Conservation (phyloP, 805 yeast genomes). For the Blastobotrys terrestris region DNA sequence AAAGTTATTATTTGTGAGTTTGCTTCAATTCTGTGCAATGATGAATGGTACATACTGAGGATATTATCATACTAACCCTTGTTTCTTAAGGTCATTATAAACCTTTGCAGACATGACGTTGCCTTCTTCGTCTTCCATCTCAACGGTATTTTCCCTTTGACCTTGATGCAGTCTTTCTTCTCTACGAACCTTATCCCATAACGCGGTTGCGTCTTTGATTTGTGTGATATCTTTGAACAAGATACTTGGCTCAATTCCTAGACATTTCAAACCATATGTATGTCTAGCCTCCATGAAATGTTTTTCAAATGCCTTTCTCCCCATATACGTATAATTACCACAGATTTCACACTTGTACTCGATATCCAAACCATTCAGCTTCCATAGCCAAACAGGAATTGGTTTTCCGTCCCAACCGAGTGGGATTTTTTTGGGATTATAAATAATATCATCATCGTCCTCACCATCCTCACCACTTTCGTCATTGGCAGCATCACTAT, state of each 20-base stretch:
- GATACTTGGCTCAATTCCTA: slow-evolving; percentile 58
- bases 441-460: slow-evolving; percentile 31
- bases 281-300: slow-evolving; percentile 76
- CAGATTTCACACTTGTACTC: slow-evolving; percentile 80
- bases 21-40: slow-evolving; percentile 39
- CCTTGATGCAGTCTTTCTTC: slow-evolving; percentile 35
- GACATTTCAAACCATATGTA: slow-evolving; percentile 59
- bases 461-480: slow-evolving; percentile 19
- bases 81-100: slow-evolving; percentile 78
- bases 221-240: slow-evolving; percentile 58
- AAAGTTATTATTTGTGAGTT: background rate
- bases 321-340: slow-evolving; percentile 65
- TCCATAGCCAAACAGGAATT: slow-evolving; percentile 89
- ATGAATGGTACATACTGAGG: background rate
- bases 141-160: slow-evolving; percentile 51
- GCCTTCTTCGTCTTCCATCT: slow-evolving; percentile 89
- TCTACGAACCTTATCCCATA: slow-evolving; percentile 46
- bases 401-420: slow-evolving; percentile 87
- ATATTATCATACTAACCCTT: slow-evolving; percentile 58
- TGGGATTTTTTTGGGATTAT: slow-evolving; percentile 57
- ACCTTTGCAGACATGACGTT: slow-evolving; percentile 84
- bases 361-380: slow-evolving; percentile 75
- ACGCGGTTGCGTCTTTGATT: slow-evolving; percentile 59
- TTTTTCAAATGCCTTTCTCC: slow-evolving; percentile 60
- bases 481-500: slow-evolving; percentile 15